Conservation (phyloP, 1,139 yeast genomes). For the Debaryomyces udenii region DNA sequence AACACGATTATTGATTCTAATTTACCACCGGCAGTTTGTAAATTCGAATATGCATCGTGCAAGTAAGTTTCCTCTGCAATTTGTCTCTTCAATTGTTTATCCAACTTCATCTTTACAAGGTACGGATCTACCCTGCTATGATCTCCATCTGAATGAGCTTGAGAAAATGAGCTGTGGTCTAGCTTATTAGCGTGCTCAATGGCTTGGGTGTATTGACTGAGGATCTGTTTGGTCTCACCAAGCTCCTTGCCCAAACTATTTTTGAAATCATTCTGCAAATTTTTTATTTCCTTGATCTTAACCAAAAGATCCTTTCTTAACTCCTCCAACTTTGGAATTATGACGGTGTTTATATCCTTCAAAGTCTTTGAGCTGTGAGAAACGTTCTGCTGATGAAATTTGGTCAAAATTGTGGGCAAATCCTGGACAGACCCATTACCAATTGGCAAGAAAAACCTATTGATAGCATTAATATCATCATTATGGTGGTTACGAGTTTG, state of each 20-base stretch:
- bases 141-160: constrained; percentile 27
- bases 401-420: constrained; percentile 71
- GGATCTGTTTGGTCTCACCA: constrained; percentile 57
- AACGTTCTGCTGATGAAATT: constrained; percentile 76
- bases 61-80: constrained; percentile 82
- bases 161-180: constrained; percentile 26
- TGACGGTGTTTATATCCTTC: constrained; percentile 66
- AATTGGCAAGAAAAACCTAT: constrained; percentile 63
- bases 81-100: constrained; percentile 76
- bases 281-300: constrained; percentile 85
- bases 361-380: constrained; percentile 65
- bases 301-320: constrained; percentile 78
- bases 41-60: constrained; percentile 83
- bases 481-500: constrained; percentile 21
- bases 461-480: constrained; percentile 41
- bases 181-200: constrained; percentile 40
- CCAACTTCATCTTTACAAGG: constrained; percentile 69
- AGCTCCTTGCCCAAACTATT: constrained; percentile 73
- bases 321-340: constrained; percentile 85
- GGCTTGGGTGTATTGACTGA: constrained; percentile 50
- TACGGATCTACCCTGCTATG: constrained; percentile 76
- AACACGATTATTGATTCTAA: constrained; percentile 85
- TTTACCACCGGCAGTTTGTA: constrained; percentile 87
- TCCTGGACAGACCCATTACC: constrained; percentile 87
- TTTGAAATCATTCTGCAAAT: constrained; percentile 80